Base-by-base conservation (phyloP, 371 early-diverging fungal genomes). In the Phascolomyces articulosus region DNA sequence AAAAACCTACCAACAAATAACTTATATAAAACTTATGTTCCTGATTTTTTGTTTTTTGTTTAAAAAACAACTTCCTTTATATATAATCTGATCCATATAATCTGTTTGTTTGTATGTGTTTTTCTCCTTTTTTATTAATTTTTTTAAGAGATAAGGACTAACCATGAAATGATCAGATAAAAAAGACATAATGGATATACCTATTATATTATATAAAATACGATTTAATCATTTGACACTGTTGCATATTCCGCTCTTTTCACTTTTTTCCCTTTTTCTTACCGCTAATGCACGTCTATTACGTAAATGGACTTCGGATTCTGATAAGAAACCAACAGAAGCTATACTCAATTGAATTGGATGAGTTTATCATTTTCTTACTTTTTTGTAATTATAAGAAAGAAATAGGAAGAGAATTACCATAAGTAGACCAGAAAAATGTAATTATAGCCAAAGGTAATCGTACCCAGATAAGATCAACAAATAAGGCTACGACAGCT, bases 131-230 rank as follows among this genome's bases (percentile, higher is more conserved):
- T 9, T 41, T 31, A 31, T 31, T 31, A 31, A 6, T 34, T 13
- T 55, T 59, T 53, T 34, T 67, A 88, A 44, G 87, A 87, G 21
- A 92, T 86, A 40, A 92, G 79, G 48, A 96, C 89, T 79, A 96
- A 87, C 96, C 96, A 97, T 27, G 88, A 91, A 69, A 97, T 91
- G 70, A 91, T 79, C 59, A 95, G 92, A 72, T 96, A 97, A 66
- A 97, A 97, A 61, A 97, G 75, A 69, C 90, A 91, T 40, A 97
- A 87, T 34, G 98, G 98, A 69, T 96, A 97, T 15, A 77, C 73
- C 75, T 75, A 65, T 41, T 44, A 9, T 34, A 41, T 40, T 24
- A 11, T n/a, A 29, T 21, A 4, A 16, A 23, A 24, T 58, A 10
- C 10, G 18, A 40, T 40, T 40, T 18, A 40, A 58, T 58, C 23